Evolutionary conservation across 129 eudicot species (phyloP).

Genomic region (Kitagawia praeruptora): DNA sequence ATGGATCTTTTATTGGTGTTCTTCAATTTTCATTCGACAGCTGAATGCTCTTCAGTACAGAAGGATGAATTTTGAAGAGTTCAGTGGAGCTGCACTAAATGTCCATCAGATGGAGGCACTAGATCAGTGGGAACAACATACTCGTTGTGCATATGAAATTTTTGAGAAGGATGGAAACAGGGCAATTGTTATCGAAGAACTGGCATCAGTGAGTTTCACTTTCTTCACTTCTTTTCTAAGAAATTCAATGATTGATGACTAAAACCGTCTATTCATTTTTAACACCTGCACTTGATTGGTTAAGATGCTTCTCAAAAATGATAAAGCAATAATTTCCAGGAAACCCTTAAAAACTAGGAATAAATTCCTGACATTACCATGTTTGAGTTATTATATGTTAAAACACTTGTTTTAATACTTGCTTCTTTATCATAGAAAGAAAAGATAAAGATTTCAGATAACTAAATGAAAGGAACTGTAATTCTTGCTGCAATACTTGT

Average conservation of each 20-base stretch:
- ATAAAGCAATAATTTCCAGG: too few relatives aligned
- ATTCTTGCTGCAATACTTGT: background rate
- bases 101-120: constrained; percentile 64
- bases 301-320: background rate
- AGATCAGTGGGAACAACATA: constrained; percentile 62
- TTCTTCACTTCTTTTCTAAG: background rate
- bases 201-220: constrained; percentile 57
- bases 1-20: background rate
- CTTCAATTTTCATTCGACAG: constrained; percentile 23
- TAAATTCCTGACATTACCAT: background rate
- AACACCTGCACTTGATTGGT: background rate
- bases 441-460: background rate
- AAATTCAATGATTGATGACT: background rate
- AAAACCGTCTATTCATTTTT: background rate
- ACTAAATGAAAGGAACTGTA: background rate
- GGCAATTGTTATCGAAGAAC: constrained; percentile 64
- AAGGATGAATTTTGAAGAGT: constrained; percentile 55
- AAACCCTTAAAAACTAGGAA: background rate
- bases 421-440: background rate
- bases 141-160: constrained; percentile 52
- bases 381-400: background rate
- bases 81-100: constrained; percentile 57
- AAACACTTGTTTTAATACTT: too few relatives aligned
- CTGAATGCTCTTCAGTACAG: constrained; percentile 39
- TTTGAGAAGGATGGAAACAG: constrained; percentile 70